A percentile compares a stretch with the other conserved stretches of the same genome.
phyloP scores from a whole-genome alignment of 1,284 basidiomycete species.

The Cryptococcus wingfieldii region DNA sequence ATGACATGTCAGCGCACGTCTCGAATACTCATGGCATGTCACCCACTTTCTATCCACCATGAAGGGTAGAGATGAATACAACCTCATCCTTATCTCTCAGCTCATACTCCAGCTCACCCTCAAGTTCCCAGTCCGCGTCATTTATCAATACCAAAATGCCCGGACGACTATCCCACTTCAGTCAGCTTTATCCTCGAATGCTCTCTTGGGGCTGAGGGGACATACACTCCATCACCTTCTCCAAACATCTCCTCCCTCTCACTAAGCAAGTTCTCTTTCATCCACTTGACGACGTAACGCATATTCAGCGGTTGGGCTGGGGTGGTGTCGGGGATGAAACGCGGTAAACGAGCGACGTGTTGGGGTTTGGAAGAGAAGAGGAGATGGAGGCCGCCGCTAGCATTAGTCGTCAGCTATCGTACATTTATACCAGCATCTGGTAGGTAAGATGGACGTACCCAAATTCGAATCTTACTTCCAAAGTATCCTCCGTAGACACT shows the following conservation, averaged over 20 bases:
- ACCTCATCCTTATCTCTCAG: constrained; percentile 80
- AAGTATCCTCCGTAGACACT: constrained; percentile 15
- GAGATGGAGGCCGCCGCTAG: constrained; percentile 79
- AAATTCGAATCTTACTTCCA: constrained; percentile 45
- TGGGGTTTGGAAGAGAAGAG: constrained; percentile 65
- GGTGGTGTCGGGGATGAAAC: constrained; percentile 41
- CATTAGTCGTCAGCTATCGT: constrained; percentile 22
- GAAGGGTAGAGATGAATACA: constrained; percentile 92
- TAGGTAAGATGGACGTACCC: constrained; percentile 30
- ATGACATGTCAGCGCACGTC: neutral
- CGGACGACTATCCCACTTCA: constrained; percentile 63
- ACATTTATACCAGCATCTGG: neutral
- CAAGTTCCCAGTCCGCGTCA: constrained; percentile 96
- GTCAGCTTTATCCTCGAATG: neutral
- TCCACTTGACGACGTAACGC: constrained; percentile 70
- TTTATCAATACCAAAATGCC: constrained; percentile 94
- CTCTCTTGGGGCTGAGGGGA: constrained; percentile 21
- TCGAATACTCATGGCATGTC: neutral
- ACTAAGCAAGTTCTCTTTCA: constrained; percentile 72
- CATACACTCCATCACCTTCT: constrained; percentile 82
- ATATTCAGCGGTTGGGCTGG: constrained; percentile 59
- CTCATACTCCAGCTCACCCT: constrained; percentile 85
- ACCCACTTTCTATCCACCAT: constrained; percentile 63
- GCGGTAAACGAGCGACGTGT: constrained; percentile 62
- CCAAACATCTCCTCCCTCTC: constrained; percentile 87